Conservation (phyloP, 768 basidiomycete species). For the Calocybe indica region DNA sequence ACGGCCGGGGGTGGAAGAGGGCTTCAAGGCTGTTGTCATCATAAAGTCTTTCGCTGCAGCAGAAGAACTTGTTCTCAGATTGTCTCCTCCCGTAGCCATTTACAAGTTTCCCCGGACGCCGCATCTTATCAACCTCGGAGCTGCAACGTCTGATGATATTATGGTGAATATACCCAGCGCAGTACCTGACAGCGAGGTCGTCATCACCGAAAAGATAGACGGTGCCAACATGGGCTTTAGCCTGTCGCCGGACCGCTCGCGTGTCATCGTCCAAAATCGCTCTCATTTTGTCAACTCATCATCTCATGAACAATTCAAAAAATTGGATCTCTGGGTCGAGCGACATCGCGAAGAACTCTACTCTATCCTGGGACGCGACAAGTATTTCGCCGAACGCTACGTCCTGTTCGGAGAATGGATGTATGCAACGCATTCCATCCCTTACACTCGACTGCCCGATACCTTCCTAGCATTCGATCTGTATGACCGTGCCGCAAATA, state of each 20-base stretch:
- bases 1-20: conserved; percentile 41
- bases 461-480: conserved; percentile 56
- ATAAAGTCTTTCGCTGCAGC: conserved; percentile 48
- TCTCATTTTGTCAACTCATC: conserved; percentile 52
- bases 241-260: conserved; percentile 37
- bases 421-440: conserved; percentile 54
- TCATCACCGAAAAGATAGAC: conserved; percentile 62
- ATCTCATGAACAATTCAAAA: conserved; percentile 58
- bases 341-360: conserved; percentile 37
- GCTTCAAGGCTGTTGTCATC: conserved; percentile 43
- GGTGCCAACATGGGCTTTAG: conserved; percentile 67
- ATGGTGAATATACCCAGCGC: conserved; percentile 19
- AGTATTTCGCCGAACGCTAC: conserved; percentile 49
- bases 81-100: conserved; percentile 37
- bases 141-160: conserved; percentile 50
- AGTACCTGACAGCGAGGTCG: conserved; percentile 23
- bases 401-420: conserved; percentile 64
- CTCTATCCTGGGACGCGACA: conserved; percentile 38
- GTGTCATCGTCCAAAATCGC: conserved; percentile 53
- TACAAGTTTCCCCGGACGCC: conserved; percentile 59
- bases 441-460: conserved; percentile 48
- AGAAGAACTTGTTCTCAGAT: conserved; percentile 34
- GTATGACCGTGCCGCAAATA: conserved; percentile 42
- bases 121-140: conserved; percentile 54
- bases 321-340: conserved; percentile 51